phyloP scores from a whole-genome alignment of 2,329 filamentous ascomycete species.

The Elsinoe arachidis region DNA sequence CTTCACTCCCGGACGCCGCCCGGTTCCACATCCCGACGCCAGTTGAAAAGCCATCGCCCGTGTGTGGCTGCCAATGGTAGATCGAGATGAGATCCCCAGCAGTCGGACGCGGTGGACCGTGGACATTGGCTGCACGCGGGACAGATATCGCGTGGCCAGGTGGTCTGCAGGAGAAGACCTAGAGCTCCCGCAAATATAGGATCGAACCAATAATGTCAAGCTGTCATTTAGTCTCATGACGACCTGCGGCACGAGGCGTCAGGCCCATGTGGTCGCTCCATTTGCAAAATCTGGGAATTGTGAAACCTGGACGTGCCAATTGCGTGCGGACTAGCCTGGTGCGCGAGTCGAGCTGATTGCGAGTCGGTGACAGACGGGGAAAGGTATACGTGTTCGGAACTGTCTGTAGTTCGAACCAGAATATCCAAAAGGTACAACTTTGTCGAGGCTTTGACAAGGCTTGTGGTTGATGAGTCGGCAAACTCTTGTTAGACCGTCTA shows the following conservation, averaged over 20 bases:
- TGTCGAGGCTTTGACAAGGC: not conserved
- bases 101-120: not conserved
- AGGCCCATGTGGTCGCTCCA: constrained; percentile 4
- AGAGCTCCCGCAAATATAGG: not conserved
- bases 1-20: constrained; percentile 8
- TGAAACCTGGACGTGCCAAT: constrained; percentile 8
- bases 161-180: constrained; percentile 2
- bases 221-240: constrained; percentile 7
- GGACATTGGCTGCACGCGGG: not conserved
- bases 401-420: not conserved
- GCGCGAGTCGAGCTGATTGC: not conserved
- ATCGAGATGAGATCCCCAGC: constrained; percentile 11
- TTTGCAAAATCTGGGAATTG: not conserved
- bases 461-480: constrained; percentile 3
- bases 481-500: not conserved
- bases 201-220: not conserved
- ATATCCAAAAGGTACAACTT: not conserved
- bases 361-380: not conserved
- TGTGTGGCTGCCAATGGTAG: not conserved
- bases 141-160: constrained; percentile 2
- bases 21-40: constrained; percentile 6
- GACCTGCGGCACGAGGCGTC: constrained; percentile 10
- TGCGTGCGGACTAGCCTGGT: not conserved
- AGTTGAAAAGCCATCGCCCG: not conserved
- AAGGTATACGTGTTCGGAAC: not conserved